Conservation (phyloP, 1,284 basidiomycete species). For the Malassezia obtusa region DNA sequence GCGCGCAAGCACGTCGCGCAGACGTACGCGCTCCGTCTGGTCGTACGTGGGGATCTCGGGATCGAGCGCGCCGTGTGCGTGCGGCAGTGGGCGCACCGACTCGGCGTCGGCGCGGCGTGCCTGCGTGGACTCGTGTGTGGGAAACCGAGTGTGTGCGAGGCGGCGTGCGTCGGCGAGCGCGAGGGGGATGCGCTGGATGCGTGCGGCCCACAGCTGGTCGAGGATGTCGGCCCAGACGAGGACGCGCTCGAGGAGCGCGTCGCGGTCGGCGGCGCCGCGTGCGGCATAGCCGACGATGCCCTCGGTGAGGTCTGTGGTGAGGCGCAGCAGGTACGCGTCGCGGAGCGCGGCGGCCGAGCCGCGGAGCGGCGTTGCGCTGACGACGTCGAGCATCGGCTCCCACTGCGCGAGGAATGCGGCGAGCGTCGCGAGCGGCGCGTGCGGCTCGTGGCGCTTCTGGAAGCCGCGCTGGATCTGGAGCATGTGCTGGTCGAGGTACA, state of each 20-base stretch:
- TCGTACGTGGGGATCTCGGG: conserved; percentile 12
- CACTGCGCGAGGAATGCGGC: conserved; percentile 23
- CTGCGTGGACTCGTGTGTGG: not conserved
- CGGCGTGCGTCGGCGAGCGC: conserved; percentile 11
- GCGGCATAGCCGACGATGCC: conserved; percentile 28
- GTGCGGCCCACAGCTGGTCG: conserved; percentile 33
- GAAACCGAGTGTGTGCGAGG: not conserved
- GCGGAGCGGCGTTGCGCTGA: conserved; percentile 28
- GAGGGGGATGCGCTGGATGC: conserved; percentile 26
- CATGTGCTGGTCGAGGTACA: conserved; percentile 27
- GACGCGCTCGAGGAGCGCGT: conserved; percentile 22
- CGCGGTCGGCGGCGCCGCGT: not conserved
- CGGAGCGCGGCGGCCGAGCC: conserved; percentile 22
- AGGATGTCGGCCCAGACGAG: conserved; percentile 29
- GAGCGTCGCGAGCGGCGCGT: conserved; percentile 20
- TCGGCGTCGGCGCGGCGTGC: not conserved
- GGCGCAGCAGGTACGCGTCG: conserved; percentile 31
- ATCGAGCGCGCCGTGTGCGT: not conserved
- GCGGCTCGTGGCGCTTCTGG: conserved; percentile 26
- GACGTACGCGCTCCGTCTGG: conserved; percentile 30
- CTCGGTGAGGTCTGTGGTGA: conserved; percentile 32
- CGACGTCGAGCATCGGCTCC: conserved; percentile 21
- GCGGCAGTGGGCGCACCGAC: not conserved
- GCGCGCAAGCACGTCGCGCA: conserved; percentile 33
- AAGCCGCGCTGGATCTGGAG: conserved; percentile 25